Evolutionary conservation across 106 monocot species (phyloP), one percentile per base, ranked within the genome.

Genomic region (Acanthochlamys bracteata): DNA sequence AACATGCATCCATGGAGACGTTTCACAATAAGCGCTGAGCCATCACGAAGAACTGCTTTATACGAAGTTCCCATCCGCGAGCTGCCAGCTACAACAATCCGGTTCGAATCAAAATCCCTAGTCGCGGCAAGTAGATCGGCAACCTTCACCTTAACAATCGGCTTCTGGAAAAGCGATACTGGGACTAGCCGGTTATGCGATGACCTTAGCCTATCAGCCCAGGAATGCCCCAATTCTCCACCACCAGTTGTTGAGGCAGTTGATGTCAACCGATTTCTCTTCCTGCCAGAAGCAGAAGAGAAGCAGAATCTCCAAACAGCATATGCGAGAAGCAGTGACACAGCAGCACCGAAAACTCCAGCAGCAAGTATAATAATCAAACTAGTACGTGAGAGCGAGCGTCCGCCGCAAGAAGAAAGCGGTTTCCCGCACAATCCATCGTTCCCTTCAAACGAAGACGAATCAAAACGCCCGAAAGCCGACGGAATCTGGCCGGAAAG

Each of bases 81-180:
- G 39, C 85, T 78, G 6, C 85, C 84, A 42, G 79, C 71, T 39
- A 74, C 68, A 17, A 89, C 69, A 51, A 94, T 71, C 60, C 79
- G 55, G 42, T 71, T 53, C 4, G 79, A 67, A 22, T 79, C 65
- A 60, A 94, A 94, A 13, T 84, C 86, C 19, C 59, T 43, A 11
- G 89, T 94, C 20, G 83, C 94, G 4, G 79, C 75, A 83, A 90
- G 79, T 63, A 94, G 64, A 67, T 94, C 86, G 14, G 84, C 83
- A 15, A 94, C 69, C 70, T 82, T 86, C 39, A 89, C 77, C 84
- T 94, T 94, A 15, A 90, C 84, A 39, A 94, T 84, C 0, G 86
- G 89, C 62, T 94, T 89, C 61, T 70, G 70, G 25, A 70, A 76
- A 19, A 76, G 52, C 11, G 75, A 76, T 0, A 76, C 75, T 0